These are phyloP conservation scores for Colletotrichum lini DNA, from an alignment of 2,329 filamentous ascomycete genomes.

Conservation along the genomic window DNA sequence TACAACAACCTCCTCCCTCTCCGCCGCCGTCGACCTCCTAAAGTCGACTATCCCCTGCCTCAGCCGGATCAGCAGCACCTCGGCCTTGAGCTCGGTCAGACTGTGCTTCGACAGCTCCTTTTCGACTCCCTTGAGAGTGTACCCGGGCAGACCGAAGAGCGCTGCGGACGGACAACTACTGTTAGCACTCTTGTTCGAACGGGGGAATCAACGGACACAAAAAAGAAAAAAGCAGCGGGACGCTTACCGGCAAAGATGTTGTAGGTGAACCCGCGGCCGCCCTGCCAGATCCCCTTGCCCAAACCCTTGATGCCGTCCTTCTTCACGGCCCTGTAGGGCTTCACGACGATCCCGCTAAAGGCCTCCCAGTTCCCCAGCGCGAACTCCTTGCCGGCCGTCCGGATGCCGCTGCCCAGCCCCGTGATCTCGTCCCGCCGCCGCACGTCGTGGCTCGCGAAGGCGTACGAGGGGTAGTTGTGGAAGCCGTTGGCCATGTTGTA, in stretches of 20 bases:
- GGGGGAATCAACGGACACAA: background rate
- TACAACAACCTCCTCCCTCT: constrained; percentile 45
- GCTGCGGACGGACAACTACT: constrained; percentile 47
- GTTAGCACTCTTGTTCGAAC: constrained; percentile 17
- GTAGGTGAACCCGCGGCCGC: constrained; percentile 58
- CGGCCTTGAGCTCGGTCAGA: constrained; percentile 51
- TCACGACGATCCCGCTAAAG: constrained; percentile 75
- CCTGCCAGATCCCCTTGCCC: constrained; percentile 69
- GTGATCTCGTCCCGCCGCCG: constrained; percentile 77
- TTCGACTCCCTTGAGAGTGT: constrained; percentile 67
- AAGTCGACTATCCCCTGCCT: constrained; percentile 51
- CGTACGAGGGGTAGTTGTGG: constrained; percentile 80
- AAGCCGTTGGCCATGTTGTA: constrained; percentile 79
- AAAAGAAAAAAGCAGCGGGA: too few species aligned
- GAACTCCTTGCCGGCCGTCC: constrained; percentile 76
- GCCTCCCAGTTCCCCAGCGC: constrained; percentile 77
- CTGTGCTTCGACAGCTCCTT: constrained; percentile 59
- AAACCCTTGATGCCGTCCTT: constrained; percentile 74
- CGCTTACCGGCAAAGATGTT: constrained; percentile 58
- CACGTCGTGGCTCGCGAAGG: constrained; percentile 74
- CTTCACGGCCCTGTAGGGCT: constrained; percentile 74
- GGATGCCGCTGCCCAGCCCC: constrained; percentile 71
- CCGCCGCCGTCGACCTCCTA: constrained; percentile 43
- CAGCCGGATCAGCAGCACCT: constrained; percentile 51
- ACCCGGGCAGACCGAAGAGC: constrained; percentile 63